Evolutionary conservation across 371 early-diverging fungal genomes (phyloP).

Genomic region (Mortierella sp.): DNA sequence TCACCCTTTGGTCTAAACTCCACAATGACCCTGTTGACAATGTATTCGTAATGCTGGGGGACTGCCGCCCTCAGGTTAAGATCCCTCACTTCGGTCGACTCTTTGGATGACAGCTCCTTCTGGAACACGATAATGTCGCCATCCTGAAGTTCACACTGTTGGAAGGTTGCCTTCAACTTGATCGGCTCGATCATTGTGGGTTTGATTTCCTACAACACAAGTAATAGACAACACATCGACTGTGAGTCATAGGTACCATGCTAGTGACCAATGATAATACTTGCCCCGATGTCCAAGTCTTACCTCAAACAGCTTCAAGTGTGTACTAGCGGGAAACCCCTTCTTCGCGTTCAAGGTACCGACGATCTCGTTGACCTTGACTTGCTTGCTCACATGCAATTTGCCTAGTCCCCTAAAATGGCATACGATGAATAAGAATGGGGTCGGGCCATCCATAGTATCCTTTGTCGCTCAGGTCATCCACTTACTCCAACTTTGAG

Average conservation of each 20-base stretch:
- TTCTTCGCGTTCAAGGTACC: constrained; percentile 66
- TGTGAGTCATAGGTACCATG: neutral
- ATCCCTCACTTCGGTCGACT: constrained; percentile 47
- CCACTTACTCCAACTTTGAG: constrained; percentile 69
- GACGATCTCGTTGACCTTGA: constrained; percentile 76
- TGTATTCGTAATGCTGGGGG: constrained; percentile 77
- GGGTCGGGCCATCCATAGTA: neutral
- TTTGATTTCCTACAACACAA: constrained; percentile 82
- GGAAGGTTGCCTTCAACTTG: constrained; percentile 73
- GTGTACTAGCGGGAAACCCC: constrained; percentile 65
- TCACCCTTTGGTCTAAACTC: constrained; percentile 71
- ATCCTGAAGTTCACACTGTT: constrained; percentile 82
- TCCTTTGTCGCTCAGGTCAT: neutral
- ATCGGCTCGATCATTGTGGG: constrained; percentile 87
- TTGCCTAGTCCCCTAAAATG: constrained; percentile 69
- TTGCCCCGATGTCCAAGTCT: neutral
- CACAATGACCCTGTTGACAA: constrained; percentile 73
- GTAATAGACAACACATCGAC: no score
- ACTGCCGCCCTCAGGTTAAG: constrained; percentile 60
- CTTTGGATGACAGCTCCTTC: constrained; percentile 60
- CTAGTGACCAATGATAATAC: no score
- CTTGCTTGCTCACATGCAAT: constrained; percentile 65
- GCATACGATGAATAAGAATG: neutral
- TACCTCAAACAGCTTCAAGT: constrained; percentile 78
- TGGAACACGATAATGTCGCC: constrained; percentile 95